Conservation (phyloP, 2,329 filamentous ascomycete species). For the Fusarium sp. region DNA sequence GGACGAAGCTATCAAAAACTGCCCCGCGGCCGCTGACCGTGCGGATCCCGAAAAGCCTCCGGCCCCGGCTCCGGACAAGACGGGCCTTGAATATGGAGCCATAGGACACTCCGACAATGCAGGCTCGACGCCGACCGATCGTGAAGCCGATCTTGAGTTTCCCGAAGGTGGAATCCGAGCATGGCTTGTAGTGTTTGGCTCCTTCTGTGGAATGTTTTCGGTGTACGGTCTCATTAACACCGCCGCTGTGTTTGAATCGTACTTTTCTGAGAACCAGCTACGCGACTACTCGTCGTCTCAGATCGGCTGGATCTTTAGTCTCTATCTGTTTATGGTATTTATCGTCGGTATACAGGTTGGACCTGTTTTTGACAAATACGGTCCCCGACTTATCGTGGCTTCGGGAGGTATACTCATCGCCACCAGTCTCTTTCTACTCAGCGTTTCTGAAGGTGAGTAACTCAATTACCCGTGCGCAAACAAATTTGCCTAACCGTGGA, state of each 20-base stretch:
- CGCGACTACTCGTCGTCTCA: constrained; percentile 73
- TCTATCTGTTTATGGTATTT: constrained; percentile 85
- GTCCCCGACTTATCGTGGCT: constrained; percentile 75
- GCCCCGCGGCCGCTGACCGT: background rate
- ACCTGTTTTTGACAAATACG: constrained; percentile 82
- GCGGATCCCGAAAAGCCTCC: constrained; percentile 28
- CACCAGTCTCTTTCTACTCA: constrained; percentile 74
- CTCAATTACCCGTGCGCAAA: background rate
- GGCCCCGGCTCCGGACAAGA: constrained; percentile 15
- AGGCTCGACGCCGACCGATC: constrained; percentile 3
- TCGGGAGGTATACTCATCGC: constrained; percentile 73
- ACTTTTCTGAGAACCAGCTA: constrained; percentile 80
- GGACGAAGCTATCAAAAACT: constrained; percentile 24
- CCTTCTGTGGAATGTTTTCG: constrained; percentile 74
- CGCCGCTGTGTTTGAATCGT: constrained; percentile 72
- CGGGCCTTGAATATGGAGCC: constrained; percentile 28
- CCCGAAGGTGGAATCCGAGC: constrained; percentile 74
- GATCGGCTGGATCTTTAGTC: constrained; percentile 88
- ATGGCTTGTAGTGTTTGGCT: constrained; percentile 79
- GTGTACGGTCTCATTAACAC: constrained; percentile 77
- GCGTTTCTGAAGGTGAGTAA: constrained; percentile 66
- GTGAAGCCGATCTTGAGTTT: constrained; percentile 22
- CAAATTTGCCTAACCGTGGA: background rate
- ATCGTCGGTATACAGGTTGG: constrained; percentile 87
- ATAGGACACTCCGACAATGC: constrained; percentile 1